Evolutionary conservation across 176 grass and related monocot genomes (phyloP).

Genomic region (Rhipidocladum racemiflorum): DNA sequence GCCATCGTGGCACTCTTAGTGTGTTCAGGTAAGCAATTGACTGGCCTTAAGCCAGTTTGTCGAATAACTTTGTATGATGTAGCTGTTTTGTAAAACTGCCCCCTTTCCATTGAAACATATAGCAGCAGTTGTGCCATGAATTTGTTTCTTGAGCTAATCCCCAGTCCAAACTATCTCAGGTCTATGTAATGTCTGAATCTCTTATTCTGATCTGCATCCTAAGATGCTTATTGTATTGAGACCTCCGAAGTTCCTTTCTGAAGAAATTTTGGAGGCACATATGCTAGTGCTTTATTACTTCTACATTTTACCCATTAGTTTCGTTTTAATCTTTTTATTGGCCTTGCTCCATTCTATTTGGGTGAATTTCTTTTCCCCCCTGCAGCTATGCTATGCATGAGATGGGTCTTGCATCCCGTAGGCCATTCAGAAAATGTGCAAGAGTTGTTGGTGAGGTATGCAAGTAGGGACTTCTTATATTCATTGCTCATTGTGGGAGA

Average conservation of each 20-base stretch:
- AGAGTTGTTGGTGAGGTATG: slow-evolving; percentile 96
- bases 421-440: slow-evolving; percentile 91
- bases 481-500: neutral
- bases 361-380: slow-evolving; percentile 17
- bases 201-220: neutral
- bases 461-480: slow-evolving; percentile 9
- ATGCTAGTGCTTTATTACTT: slow-evolving; percentile 7
- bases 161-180: neutral
- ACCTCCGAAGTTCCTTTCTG: neutral
- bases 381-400: slow-evolving; percentile 95
- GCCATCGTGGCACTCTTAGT: neutral
- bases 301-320: neutral
- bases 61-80: neutral
- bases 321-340: slow-evolving; percentile 11
- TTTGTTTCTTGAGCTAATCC: slow-evolving; percentile 21
- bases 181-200: neutral
- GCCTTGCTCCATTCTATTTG: slow-evolving; percentile 17
- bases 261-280: neutral
- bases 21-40: slow-evolving; percentile 7
- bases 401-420: slow-evolving; percentile 88
- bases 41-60: neutral
- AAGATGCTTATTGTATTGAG: neutral
- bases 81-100: neutral
- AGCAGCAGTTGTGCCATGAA: neutral
- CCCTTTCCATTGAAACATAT: neutral